These are phyloP conservation scores for Alternaria triticimaculans DNA, from an alignment of 2,329 filamentous ascomycete species.

Conservation along the genomic window DNA sequence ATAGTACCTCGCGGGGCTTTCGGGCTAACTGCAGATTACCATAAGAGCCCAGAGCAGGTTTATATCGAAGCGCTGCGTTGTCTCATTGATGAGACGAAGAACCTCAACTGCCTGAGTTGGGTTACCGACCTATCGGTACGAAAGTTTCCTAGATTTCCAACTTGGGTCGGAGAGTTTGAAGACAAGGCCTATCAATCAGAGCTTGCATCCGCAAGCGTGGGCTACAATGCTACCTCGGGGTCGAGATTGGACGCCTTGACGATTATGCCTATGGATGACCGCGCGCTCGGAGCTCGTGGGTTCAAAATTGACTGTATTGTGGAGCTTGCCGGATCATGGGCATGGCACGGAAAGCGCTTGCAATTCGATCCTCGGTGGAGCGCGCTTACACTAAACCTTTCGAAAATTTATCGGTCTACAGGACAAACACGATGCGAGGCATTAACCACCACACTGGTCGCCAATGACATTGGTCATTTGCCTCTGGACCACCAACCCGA, in stretches of 20 bases:
- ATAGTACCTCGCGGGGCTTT: neutral
- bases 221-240: neutral
- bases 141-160: neutral
- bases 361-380: neutral
- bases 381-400: conserved; percentile 1
- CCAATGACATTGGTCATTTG: neutral
- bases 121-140: neutral
- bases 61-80: neutral
- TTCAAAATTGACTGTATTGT: neutral
- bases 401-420: neutral
- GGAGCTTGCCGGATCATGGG: neutral
- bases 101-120: conserved; percentile 1
- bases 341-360: neutral
- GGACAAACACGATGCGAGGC: neutral
- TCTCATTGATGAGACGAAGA: neutral
- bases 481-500: neutral
- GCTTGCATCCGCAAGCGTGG: neutral
- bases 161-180: conserved; percentile 5
- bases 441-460: neutral
- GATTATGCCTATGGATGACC: too few relatives aligned
- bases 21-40: neutral
- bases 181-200: neutral
- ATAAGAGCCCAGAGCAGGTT: neutral
- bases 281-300: neutral
- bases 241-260: neutral